These are phyloP conservation scores for Eimeria praecox DNA, from an alignment of 169 alveolate species.

Conservation along the genomic window DNA sequence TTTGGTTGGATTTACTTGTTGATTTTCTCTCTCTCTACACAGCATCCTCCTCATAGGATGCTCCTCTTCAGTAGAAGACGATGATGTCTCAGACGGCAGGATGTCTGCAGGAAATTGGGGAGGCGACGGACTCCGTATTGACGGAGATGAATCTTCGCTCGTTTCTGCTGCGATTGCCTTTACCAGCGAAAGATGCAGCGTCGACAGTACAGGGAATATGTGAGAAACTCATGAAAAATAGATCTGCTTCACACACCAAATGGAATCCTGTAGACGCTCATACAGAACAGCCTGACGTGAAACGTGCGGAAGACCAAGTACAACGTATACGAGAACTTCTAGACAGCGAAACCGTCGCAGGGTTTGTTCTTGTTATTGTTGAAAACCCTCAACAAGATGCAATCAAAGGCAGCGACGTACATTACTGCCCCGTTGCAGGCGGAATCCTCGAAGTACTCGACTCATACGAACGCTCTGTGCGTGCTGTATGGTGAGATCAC, in stretches of 20 bases:
- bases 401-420: background rate
- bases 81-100: conserved; percentile 35
- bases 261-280: conserved; percentile 29
- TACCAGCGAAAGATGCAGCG: conserved; percentile 54
- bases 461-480: conserved; percentile 24
- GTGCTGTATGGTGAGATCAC: conserved; percentile 39
- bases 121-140: background rate
- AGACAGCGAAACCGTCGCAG: conserved; percentile 12
- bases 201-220: conserved; percentile 61
- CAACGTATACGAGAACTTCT: conserved; percentile 14
- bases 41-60: background rate
- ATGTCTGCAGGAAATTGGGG: conserved; percentile 41
- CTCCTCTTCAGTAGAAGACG: background rate
- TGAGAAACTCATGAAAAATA: conserved; percentile 69
- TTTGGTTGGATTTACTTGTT: too few relatives aligned
- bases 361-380: conserved; percentile 75
- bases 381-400: conserved; percentile 42
- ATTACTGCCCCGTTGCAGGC: conserved; percentile 78
- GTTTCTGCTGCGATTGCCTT: conserved; percentile 51
- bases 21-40: background rate
- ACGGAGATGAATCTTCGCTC: background rate
- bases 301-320: conserved; percentile 27
- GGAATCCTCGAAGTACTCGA: conserved; percentile 71
- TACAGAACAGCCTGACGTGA: conserved; percentile 43
- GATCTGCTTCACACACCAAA: conserved; percentile 54